Evolutionary conservation across 2,329 filamentous ascomycete species (phyloP), one percentile per base, ranked within the genome.

Genomic region (Neofusicoccum ribis): DNA sequence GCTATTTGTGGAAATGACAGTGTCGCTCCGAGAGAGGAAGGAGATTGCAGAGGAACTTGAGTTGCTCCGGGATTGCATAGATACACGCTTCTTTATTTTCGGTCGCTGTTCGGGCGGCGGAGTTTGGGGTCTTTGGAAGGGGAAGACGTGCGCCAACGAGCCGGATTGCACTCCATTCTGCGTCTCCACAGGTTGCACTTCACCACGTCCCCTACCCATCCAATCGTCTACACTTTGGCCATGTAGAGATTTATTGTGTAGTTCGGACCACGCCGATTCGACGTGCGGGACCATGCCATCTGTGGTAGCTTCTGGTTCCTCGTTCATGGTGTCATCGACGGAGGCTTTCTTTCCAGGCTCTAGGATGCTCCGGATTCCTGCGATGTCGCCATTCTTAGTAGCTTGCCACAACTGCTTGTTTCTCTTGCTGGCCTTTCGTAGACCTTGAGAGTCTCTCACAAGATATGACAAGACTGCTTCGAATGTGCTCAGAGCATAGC

Each of bases 391-490:
- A n/a, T 85, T 86, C 68, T 88, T 91, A 1, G 89, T 88, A 7
- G 94, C 91, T 73, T 96, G 89, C 95, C 95, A 99, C 2, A 99
- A 78, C 1, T 89, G 86, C 72, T 90, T 89, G 76, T 99, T 99
- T 62, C 91, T 87, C 68, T 89, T 87, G 76, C 95, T 98, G 6
- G 93, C 92, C 74, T 89, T 91, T 67, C 93, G 87, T 65, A 99
- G 80, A 4, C 89, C 91, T 14, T 87, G 88, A 0, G 94, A 96
- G 73, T 96, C 93, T 67, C 89, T 86, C 8, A 89, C 86, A 2
- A 99, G 85, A 74, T 99, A 98, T 1, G 92, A 89, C 39, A 99
- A 79, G 0, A 99, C 95, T 6, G 93, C 95, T 77, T 99, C 95
- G 67, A 98, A 92, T 0, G 95, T 99, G 77, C 94, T 98, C 59